phyloP scores from a whole-genome alignment of 805 yeast species.

The Candida mattraensis region DNA sequence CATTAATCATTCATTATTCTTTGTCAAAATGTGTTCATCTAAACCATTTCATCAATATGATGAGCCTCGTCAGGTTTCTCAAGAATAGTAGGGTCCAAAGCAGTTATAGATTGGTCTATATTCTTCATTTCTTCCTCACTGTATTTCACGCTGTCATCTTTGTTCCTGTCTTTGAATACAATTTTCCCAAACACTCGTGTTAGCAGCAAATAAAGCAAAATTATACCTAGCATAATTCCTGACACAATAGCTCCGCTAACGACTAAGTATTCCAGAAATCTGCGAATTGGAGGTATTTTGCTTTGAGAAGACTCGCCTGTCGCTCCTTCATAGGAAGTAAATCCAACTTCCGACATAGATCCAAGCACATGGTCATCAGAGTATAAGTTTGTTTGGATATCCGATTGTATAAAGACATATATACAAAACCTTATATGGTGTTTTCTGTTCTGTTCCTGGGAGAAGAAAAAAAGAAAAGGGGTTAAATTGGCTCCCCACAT shows the following conservation, averaged over 20 bases:
- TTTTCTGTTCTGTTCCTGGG: no score
- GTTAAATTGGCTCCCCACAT: no score
- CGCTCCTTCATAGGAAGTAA: constrained; percentile 3
- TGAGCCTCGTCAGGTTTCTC: constrained; percentile 2
- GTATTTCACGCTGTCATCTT: constrained; percentile 6
- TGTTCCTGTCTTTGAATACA: not conserved
- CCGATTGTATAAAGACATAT: no score
- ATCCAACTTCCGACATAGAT: constrained; percentile 7
- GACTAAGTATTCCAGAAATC: constrained; percentile 5
- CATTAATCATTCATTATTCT: no score
- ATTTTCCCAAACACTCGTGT: constrained; percentile 4
- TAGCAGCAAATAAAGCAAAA: constrained; percentile 9
- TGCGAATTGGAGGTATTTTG: constrained; percentile 6
- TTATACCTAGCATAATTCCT: constrained; percentile 9
- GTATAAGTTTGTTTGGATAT: not conserved
- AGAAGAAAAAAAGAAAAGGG: no score
- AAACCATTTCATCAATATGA: no score
- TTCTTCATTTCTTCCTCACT: constrained; percentile 10
- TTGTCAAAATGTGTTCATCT: no score
- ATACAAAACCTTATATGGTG: no score
- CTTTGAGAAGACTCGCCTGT: not conserved
- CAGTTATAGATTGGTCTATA: constrained; percentile 7
- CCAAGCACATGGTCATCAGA: not conserved
- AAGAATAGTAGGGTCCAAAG: constrained; percentile 13
- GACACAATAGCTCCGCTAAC: constrained; percentile 8